Base-by-base conservation (phyloP, 202 grass and related monocot genomes). In the Eragrostis tef region DNA sequence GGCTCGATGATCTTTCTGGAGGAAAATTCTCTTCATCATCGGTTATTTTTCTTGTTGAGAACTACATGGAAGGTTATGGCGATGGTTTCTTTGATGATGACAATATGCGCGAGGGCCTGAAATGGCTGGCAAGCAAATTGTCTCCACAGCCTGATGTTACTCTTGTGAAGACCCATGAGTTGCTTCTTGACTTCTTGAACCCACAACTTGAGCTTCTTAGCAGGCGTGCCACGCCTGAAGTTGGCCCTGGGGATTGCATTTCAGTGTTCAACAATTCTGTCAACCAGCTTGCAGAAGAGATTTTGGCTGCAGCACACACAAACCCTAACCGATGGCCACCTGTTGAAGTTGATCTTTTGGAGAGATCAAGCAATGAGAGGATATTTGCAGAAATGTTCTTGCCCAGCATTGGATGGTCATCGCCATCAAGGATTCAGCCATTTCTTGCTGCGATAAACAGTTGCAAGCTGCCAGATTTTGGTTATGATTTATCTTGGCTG, bases 11-110 rank as follows among this genome's bases (percentile, higher is more conserved):
- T 84, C 63, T 52, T 51, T 70, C 56, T 22, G 86, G 79, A 86
- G 90, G 74, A 76, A 91, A 88, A 56, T 84, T 98, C 3, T 45
- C 43, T 21, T 79, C 73, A 29, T 88, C 78, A 52, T 93, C 82
- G 51, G 85, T 98, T 75, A 52, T 95, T 81, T 98, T 93, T 79
- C 88, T 95, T 62, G 77, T 51, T 72, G 72, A 59, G 73, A 78
- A 84, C 19, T 16, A 31, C 19, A 70, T 50, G 27, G 44, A 86
- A 36, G 80, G 71, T 64, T 51, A 75, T 71, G 34, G 21, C 58
- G 93, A 71, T 86, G 84, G 81, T 84, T 99, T 95, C 60, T 90
- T 95, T 41, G 85, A 95, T 62, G 89, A 95, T 87, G 80, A 84
- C 16, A 86, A 80, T 81, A 72, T 93, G 83, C 87, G 88, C 45